A percentile compares a stretch with the other conserved stretches of the same genome.
phyloP scores from a whole-genome alignment of 2,329 filamentous ascomycete genomes.

The Curvularia lunata region DNA sequence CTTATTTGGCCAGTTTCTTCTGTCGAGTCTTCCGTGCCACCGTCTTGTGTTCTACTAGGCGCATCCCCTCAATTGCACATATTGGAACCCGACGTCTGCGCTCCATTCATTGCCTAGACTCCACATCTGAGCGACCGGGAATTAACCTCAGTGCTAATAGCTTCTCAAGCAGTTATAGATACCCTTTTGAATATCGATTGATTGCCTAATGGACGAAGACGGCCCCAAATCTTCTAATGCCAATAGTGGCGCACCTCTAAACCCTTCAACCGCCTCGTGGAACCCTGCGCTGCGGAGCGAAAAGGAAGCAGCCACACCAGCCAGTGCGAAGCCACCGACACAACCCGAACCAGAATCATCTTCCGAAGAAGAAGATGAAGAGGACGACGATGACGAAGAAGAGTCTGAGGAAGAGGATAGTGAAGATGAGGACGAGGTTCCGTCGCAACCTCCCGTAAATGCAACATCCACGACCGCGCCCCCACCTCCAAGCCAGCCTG shows the following conservation, averaged over 20 bases:
- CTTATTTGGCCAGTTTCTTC: background rate
- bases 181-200: conserved; percentile 36
- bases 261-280: conserved; percentile 53
- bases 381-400: conserved; percentile 9
- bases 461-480: conserved; percentile 7
- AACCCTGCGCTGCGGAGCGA: conserved; percentile 62
- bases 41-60: conserved; percentile 9
- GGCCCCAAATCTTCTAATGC: conserved; percentile 52
- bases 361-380: conserved; percentile 28
- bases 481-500: conserved; percentile 11
- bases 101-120: conserved; percentile 21
- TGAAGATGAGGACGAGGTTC: conserved; percentile 14
- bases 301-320: conserved; percentile 22
- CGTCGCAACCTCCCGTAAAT: conserved; percentile 12
- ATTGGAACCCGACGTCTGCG: conserved; percentile 5
- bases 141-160: conserved; percentile 34
- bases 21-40: background rate
- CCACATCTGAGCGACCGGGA: conserved; percentile 5
- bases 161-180: conserved; percentile 43
- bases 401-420: conserved; percentile 22
- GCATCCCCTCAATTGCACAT: conserved; percentile 3
- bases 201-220: conserved; percentile 46
- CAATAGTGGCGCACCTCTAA: conserved; percentile 34
- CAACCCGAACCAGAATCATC: conserved; percentile 23
- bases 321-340: conserved; percentile 15